Base-by-base conservation (phyloP, 108 stramenopile species). In the Discostella stelligeroides region DNA sequence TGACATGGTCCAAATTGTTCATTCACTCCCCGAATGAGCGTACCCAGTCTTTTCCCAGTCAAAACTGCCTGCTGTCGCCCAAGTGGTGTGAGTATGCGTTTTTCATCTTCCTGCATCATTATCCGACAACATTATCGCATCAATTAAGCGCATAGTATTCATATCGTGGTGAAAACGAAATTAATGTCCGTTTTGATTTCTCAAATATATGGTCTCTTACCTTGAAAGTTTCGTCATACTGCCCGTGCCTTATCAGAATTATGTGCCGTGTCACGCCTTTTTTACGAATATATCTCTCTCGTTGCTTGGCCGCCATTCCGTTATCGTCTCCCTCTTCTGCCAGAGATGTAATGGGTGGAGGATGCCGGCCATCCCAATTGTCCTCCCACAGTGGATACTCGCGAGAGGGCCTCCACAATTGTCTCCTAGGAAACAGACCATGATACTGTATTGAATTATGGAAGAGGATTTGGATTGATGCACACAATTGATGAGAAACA, bases 211-310 rank as follows among this genome's bases (percentile, higher is more conserved):
- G 48, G 21, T 0, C 27, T 21, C 80, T 66, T 20, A 76, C 86
- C 72, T 84, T 79, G 43, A 72, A 73, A 11, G 84, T 76, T 66
- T 96, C 95, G 75, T 91, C 90, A 75, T 96, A 96, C 65, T 96
- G 95, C 17, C 95, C 95, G 73, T 96, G 95, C 25, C 95, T 82
- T 57, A 96, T 73, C 43, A 94, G 60, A 53, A 96, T 86, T 30
- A 96, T 81, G 66, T 96, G 95, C 27, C 92, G 83, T 9, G 95
- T 96, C 7, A 92, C 87, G 12, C 92, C 89, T 47, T 88, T 56
- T 54, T 84, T 88, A 20, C 90, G 70, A 55, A 88, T 64, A 15
- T 78, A 25, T 30, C 88, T 74, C 21, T 81, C 73, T 20, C 68
- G 41, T 46, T 59, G 60, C n/a, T 43, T 65, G 17, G 43, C 46